phyloP scores from a whole-genome alignment of 164 flowering plant genomes.

The Warburgia ugandensis region DNA sequence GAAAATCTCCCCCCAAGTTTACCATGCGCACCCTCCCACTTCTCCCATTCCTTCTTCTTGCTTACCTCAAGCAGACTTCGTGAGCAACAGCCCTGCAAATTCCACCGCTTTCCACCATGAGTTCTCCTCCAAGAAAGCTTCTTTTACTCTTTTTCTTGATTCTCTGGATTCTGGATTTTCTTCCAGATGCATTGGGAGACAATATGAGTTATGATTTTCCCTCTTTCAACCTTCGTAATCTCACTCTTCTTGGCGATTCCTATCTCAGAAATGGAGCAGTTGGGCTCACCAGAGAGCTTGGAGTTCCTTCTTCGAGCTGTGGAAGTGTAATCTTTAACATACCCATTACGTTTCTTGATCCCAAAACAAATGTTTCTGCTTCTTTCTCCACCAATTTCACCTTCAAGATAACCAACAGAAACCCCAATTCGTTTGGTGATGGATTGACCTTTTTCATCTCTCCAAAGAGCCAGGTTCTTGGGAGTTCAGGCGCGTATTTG shows the following conservation, averaged over 20 bases:
- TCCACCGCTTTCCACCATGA: conserved; percentile 1
- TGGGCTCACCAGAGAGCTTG: conserved; percentile 65
- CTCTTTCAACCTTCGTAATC: conserved; percentile 51
- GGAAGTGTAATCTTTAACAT: conserved; percentile 55
- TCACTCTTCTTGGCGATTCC: conserved; percentile 87
- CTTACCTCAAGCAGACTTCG: not conserved
- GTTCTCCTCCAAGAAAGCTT: conserved; percentile 24
- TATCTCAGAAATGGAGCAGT: conserved; percentile 68
- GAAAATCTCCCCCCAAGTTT: conserved; percentile 1
- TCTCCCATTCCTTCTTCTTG: not conserved
- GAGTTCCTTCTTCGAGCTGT: conserved; percentile 72
- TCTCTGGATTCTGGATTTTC: not conserved
- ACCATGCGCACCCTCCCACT: not conserved
- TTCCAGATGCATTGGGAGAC: conserved; percentile 4
- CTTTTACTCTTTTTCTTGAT: conserved; percentile 22
- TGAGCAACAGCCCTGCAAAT: not conserved
- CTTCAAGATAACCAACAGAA: conserved; percentile 50
- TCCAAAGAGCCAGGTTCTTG: conserved; percentile 44
- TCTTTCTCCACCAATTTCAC: conserved; percentile 73
- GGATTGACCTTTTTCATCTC: conserved; percentile 77
- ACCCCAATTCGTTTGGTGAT: conserved; percentile 61
- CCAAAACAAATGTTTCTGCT: conserved; percentile 45
- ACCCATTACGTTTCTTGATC: conserved; percentile 55
- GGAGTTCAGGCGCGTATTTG: conserved; percentile 67
- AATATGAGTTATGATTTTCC: conserved; percentile 41